Evolutionary conservation across 345 rosid genomes (phyloP), one percentile per base, ranked within the genome.

Genomic region (Eucalyptus erythrocorys): DNA sequence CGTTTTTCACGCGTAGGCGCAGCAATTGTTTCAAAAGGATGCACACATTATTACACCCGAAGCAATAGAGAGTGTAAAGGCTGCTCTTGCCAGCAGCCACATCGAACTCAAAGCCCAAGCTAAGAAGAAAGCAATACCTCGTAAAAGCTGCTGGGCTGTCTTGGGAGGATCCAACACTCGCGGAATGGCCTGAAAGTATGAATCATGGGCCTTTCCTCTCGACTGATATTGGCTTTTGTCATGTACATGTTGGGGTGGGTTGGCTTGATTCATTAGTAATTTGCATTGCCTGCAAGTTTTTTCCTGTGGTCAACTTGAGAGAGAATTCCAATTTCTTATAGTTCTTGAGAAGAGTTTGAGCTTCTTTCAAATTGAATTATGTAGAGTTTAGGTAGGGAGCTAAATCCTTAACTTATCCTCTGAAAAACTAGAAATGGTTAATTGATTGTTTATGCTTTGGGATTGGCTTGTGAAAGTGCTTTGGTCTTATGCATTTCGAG

Each of bases 141-240:
- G 98, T 80, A 97, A 95, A n/a, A 95, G 99, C 99, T 87, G 99
- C 99, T 51, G 99, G 99, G 30, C 99, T 93, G 87, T 48, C 92
- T 21, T 97, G 98, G 99, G 99, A 97, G 93, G 99, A 97, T 93
- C 98, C 98, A 10, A 96, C 97, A 1, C 99, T 97, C 90, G 90
- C 99, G 10, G 99, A 97, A 13, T 97, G 99, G 99, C 99, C 99
- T 48, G 99, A 97, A 92, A 97, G 99, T 97, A 93, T 85, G 93
- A 81, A 82, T 86, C 13, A 49, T 32, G 4, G 86, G 79, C 49
- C 4, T 27, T 16, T 88, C 13, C 27, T 34, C 47, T 68, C 32
- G 81, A 48, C 86, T 86, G 34, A 6, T 53, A 76, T 86, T 13
- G 40, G 15, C 24, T 16, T 79, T 21, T 49, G 4, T 30, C 34